These are phyloP conservation scores for Aphanomyces cochlioides DNA, from an alignment of 352 stramenopile genomes.

Conservation along the genomic window DNA sequence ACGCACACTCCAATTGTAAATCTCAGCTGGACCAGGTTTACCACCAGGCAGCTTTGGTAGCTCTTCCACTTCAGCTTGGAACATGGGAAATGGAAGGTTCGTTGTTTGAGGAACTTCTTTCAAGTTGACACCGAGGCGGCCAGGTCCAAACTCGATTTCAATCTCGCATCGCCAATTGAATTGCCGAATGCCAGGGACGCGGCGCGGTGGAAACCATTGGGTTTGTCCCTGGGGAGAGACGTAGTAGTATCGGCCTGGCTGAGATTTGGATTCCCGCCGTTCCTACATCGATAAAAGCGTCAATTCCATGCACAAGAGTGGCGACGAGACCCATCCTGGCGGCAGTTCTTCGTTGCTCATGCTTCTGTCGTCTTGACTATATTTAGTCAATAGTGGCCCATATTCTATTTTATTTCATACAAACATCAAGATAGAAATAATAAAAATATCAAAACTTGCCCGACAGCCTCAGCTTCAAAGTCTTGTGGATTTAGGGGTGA, in stretches of 20 bases:
- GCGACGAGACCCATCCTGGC: no score
- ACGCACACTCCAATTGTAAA: conserved; percentile 88
- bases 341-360: no score
- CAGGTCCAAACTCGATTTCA: conserved; percentile 83
- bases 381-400: no score
- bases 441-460: no score
- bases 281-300: conserved; percentile 42
- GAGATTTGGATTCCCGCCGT: conserved; percentile 79
- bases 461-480: no score
- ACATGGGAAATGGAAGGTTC: conserved; percentile 74
- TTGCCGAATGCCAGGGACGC: conserved; percentile 35
- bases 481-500: no score
- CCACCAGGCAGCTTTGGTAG: conserved; percentile 76
- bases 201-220: conserved; percentile 63
- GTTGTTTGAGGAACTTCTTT: conserved; percentile 70
- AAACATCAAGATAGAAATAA: no score
- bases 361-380: no score
- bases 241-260: conserved; percentile 83
- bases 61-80: conserved; percentile 86
- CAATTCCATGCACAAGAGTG: no score
- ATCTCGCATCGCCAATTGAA: conserved; percentile 81
- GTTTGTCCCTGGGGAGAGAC: conserved; percentile 78
- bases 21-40: conserved; percentile 75
- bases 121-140: conserved; percentile 75
- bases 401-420: no score